These are phyloP conservation scores for Rhizopus arrhizus DNA, from an alignment of 371 early-diverging fungal species.

Conservation along the genomic window DNA sequence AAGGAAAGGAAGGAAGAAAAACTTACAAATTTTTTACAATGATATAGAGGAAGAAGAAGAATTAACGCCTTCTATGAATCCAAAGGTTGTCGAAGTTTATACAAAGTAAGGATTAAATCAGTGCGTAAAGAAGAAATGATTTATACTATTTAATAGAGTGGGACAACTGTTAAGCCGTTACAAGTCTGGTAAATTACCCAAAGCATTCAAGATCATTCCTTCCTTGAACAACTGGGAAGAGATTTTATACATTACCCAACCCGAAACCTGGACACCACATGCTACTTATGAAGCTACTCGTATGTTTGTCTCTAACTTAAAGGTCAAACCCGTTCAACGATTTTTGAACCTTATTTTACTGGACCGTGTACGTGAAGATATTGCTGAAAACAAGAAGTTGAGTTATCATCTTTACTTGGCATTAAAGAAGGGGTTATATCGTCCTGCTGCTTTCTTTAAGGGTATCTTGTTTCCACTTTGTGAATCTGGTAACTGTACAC, in stretches of 20 bases:
- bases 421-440: constrained; percentile 94
- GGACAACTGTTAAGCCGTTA: constrained; percentile 90
- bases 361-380: constrained; percentile 93
- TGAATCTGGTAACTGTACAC: constrained; percentile 91
- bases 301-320: constrained; percentile 94
- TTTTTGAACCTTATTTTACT: constrained; percentile 86
- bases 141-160: constrained; percentile 61
- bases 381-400: constrained; percentile 91
- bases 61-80: constrained; percentile 68
- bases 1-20: constrained; percentile 8
- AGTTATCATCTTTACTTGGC: constrained; percentile 96
- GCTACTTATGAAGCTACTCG: constrained; percentile 95
- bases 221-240: constrained; percentile 96
- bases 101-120: constrained; percentile 82
- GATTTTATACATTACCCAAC: constrained; percentile 87
- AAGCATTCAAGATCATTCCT: constrained; percentile 98
- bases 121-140: constrained; percentile 29
- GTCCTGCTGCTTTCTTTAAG: constrained; percentile 97
- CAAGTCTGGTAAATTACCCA: constrained; percentile 95
- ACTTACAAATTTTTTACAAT: constrained; percentile 66
- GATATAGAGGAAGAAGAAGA: constrained; percentile 39
- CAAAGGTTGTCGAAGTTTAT: constrained; percentile 94
- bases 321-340: constrained; percentile 85
- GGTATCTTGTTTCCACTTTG: constrained; percentile 95
- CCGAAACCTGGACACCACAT: constrained; percentile 94